These are phyloP conservation scores for Heliamphora pulchella DNA, from an alignment of 179 eudicot genomes.

Conservation along the genomic window DNA sequence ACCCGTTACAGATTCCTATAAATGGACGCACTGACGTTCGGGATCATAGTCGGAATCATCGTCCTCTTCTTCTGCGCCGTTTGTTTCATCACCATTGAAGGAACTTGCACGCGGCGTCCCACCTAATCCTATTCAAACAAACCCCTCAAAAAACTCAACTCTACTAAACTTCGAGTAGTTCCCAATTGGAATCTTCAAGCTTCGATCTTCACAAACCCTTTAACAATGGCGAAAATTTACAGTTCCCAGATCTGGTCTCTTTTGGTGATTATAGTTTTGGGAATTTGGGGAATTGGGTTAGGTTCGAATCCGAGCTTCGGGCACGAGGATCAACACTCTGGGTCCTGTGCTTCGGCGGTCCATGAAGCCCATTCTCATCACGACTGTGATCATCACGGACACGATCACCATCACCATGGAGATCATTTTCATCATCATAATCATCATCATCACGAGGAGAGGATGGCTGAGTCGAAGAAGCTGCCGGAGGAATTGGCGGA, in stretches of 20 bases:
- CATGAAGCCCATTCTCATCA: slow-evolving; percentile 24
- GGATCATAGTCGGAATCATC: slow-evolving; percentile 40
- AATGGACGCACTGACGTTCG: slow-evolving; percentile 49
- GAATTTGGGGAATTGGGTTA: not conserved
- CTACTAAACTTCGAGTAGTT: too few relatives aligned
- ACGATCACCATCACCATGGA: slow-evolving; percentile 36
- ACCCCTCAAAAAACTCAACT: not conserved
- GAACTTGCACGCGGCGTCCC: slow-evolving; percentile 39
- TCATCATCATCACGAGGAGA: slow-evolving; percentile 21
- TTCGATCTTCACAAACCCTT: not conserved
- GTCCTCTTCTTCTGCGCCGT: slow-evolving; percentile 40
- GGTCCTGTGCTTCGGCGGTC: slow-evolving; percentile 19
- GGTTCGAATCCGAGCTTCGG: slow-evolving; percentile 27
- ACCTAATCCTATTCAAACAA: not conserved
- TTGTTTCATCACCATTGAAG: slow-evolving; percentile 47
- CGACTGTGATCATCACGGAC: slow-evolving; percentile 44
- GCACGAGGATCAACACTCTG: slow-evolving; percentile 22
- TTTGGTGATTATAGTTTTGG: slow-evolving; percentile 18
- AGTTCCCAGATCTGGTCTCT: slow-evolving; percentile 19
- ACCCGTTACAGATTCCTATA: not conserved
- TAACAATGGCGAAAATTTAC: slow-evolving; percentile 27
- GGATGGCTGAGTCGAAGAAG: slow-evolving; percentile 20
- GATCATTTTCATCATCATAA: slow-evolving; percentile 20
- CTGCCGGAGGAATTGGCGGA: slow-evolving; percentile 90
- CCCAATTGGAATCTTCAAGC: not conserved